Percentiles rank a stretch among this genome's conserved stretches.
Conservation (phyloP, 768 basidiomycete species). For the Mrakia blollopis region DNA sequence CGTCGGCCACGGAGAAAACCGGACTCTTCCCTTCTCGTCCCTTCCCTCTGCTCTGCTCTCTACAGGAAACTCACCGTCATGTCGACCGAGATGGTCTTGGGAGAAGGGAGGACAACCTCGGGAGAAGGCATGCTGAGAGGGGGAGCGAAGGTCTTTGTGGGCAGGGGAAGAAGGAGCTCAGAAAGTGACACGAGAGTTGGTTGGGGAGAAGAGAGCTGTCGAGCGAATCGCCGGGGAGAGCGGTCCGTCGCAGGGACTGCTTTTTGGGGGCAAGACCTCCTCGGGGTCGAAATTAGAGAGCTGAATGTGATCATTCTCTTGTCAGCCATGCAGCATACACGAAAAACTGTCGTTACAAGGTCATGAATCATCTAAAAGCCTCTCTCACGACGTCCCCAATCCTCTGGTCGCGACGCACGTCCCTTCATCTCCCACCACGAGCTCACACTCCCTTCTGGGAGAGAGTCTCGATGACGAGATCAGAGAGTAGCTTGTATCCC, state of each 20-base stretch:
- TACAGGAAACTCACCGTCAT: conserved; percentile 26
- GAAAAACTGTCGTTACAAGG: too few relatives aligned
- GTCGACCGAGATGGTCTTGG: conserved; percentile 30
- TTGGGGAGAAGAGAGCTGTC: background rate
- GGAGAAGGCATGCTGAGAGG: background rate
- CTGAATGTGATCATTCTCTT: too few relatives aligned
- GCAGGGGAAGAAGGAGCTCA: background rate
- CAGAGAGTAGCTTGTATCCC: conserved; percentile 26
- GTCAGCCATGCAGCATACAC: too few relatives aligned
- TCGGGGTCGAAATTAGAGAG: too few relatives aligned
- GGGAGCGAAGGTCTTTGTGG: background rate
- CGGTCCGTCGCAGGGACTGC: too few relatives aligned
- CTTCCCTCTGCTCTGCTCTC: background rate
- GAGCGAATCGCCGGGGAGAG: background rate
- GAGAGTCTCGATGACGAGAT: conserved; percentile 18
- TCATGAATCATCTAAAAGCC: too few relatives aligned
- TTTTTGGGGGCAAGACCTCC: too few relatives aligned
- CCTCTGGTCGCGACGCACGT: conserved; percentile 1
- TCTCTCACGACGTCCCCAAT: too few relatives aligned
- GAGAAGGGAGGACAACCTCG: conserved; percentile 28
- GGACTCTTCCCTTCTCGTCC: background rate
- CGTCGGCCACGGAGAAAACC: background rate
- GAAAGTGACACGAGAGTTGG: background rate
- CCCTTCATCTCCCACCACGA: background rate
- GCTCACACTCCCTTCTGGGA: background rate